A percentile compares a stretch with the other conserved stretches of the same genome.
These are phyloP conservation scores for Metschnikowia cubensis DNA, from an alignment of 805 yeast genomes.

Conservation along the genomic window DNA sequence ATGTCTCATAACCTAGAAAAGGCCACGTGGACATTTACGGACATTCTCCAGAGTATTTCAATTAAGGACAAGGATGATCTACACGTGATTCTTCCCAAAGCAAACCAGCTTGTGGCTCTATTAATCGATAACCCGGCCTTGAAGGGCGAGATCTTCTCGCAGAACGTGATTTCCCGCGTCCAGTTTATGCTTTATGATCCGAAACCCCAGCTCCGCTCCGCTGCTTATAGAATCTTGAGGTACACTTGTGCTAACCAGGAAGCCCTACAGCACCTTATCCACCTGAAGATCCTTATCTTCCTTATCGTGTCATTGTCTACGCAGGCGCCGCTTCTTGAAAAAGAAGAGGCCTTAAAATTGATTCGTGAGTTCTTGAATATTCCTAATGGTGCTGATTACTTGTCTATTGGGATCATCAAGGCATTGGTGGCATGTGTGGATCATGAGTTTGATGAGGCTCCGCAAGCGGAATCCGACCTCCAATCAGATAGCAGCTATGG, in stretches of 20 bases:
- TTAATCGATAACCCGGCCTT: conserved; percentile 56
- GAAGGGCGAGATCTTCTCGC: conserved; percentile 58
- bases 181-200: conserved; percentile 57
- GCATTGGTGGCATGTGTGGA: conserved; percentile 64
- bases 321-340: conserved; percentile 54
- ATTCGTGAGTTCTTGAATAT: conserved; percentile 58
- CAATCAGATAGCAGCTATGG: conserved; percentile 5
- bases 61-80: conserved; percentile 45
- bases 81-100: conserved; percentile 48
- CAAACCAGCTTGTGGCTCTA: conserved; percentile 61
- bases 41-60: conserved; percentile 50
- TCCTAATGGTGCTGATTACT: conserved; percentile 44
- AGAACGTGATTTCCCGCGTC: conserved; percentile 53
- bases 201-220: conserved; percentile 60
- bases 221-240: conserved; percentile 73
- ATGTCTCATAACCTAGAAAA: conserved; percentile 9
- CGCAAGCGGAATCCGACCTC: background rate
- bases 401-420: conserved; percentile 62
- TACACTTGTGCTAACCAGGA: conserved; percentile 53
- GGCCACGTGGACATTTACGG: conserved; percentile 60
- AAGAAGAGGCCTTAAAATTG: conserved; percentile 73
- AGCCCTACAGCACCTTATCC: conserved; percentile 51
- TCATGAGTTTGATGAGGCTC: conserved; percentile 20
- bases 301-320: conserved; percentile 62
- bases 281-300: conserved; percentile 56